Evolutionary conservation across 163 green algal genomes (phyloP).

Genomic region (Chloromonas sp.): DNA sequence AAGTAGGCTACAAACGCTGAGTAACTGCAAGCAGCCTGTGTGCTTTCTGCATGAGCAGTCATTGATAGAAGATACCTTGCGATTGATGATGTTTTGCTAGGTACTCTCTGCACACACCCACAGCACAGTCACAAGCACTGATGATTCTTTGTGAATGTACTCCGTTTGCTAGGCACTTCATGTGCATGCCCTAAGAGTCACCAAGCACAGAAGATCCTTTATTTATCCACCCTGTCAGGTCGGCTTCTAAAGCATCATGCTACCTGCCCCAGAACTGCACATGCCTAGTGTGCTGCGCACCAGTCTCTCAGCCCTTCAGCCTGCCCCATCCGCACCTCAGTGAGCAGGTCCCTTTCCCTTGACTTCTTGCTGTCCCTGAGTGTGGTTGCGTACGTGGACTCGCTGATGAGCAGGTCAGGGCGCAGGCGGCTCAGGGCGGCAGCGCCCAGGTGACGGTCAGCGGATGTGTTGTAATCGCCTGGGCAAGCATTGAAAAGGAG

Average conservation of each 20-base stretch:
- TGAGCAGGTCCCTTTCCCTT: constrained; percentile 28
- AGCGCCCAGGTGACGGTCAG: constrained; percentile 44
- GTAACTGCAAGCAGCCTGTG: not conserved
- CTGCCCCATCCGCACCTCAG: constrained; percentile 10
- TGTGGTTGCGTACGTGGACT: constrained; percentile 65
- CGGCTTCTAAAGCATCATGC: too few species aligned
- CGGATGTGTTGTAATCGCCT: constrained; percentile 50
- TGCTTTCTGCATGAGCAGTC: too few species aligned
- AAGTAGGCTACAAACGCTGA: not conserved
- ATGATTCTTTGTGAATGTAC: too few species aligned
- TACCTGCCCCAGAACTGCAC: not conserved
- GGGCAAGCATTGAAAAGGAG: not conserved
- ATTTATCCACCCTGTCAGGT: too few species aligned
- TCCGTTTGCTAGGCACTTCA: too few species aligned
- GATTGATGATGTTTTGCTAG: too few species aligned
- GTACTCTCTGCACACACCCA: too few species aligned
- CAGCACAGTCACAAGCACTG: too few species aligned
- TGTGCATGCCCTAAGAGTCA: too few species aligned
- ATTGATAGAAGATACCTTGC: too few species aligned
- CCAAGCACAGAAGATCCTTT: too few species aligned
- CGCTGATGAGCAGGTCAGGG: constrained; percentile 48
- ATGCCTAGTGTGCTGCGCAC: not conserved
- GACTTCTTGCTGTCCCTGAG: constrained; percentile 40
- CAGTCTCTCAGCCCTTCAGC: not conserved
- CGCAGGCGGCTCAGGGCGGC: constrained; percentile 19